Percentiles rank a stretch among this genome's conserved stretches.
phyloP scores from a whole-genome alignment of 2,329 filamentous ascomycete species.

The Massarina eburnea region DNA sequence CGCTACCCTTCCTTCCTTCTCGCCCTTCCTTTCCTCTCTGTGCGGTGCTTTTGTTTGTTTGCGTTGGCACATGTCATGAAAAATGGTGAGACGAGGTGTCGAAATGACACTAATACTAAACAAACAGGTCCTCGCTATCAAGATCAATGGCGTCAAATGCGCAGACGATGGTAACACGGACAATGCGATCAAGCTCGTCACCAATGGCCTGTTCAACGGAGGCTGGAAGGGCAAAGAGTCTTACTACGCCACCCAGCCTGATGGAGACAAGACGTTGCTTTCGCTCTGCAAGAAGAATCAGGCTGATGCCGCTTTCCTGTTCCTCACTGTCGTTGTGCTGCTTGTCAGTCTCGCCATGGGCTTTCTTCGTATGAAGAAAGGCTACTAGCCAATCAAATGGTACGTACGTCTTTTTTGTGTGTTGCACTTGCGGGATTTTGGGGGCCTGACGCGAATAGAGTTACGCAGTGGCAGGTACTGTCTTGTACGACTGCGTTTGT shows the following conservation, averaged over 20 bases:
- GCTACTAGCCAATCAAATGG: conserved; percentile 5
- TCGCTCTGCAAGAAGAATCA: conserved; percentile 21
- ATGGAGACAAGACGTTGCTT: conserved; percentile 1
- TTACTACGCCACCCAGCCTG: not conserved
- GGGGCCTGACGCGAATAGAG: not conserved
- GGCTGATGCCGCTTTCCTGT: conserved; percentile 32
- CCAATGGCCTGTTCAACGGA: conserved; percentile 21
- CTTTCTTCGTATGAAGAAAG: conserved; percentile 15
- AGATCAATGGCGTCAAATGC: conserved; percentile 19
- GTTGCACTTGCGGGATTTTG: not conserved
- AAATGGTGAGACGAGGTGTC: not conserved
- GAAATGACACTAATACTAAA: not conserved
- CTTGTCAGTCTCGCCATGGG: conserved; percentile 10
- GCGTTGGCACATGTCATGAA: not conserved
- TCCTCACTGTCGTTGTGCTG: conserved; percentile 19
- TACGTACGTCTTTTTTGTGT: not conserved
- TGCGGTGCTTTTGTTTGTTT: no score
- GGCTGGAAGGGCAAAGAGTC: conserved; percentile 9
- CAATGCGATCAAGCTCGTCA: conserved; percentile 1
- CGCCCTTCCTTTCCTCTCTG: not conserved
- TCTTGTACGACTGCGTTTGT: not conserved
- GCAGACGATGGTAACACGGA: not conserved
- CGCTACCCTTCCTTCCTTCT: not conserved
- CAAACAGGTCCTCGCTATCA: conserved; percentile 20
- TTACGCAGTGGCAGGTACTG: not conserved